Base-by-base conservation (phyloP, 805 yeast species). In the Wickerhamomyces ciferrii region DNA sequence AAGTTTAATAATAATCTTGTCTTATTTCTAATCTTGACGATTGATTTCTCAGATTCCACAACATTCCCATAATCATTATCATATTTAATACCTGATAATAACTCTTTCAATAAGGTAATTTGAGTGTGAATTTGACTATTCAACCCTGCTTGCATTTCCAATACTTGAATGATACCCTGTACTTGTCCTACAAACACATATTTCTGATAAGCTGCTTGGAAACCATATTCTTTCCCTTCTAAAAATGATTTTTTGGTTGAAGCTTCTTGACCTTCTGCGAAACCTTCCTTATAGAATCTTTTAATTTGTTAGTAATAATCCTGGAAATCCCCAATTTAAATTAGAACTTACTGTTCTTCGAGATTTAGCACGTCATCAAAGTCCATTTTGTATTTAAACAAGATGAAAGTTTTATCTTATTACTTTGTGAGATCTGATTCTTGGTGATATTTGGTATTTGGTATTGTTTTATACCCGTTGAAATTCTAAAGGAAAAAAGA, bases 191-290 rank as follows among this genome's bases (percentile, higher is more conserved):
- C 60, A 0, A 87, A 59, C 2, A 87, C 53, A 55, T 78, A 83
- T 48, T 87, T 66, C 62, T 85, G 94, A 55, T 80, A 84, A 0
- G 88, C 89, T 0, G 86, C 82, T 59, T 85, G 94, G 39, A 81
- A 72, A 0, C 98, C 98, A 53, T 81, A 83, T 58, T 87, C 89
- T 58, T 83, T 84, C 1, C 97, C 97, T 60, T 90, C 97, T 2
- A 71, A 52, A 43, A 66, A 71, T 42, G 89, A 90, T 39, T 80
- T 76, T 42, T 61, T 63, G 1, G 79, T 67, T 0, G 89, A 85
- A 43, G 77, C 84, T 5, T 67, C 63, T 36, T 75, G 75, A 1
- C 96, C 98, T 50, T 87, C 94, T 42, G 66, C 55, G 59, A 65
- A 85, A 1, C 97, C 97, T 49, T 79, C 79, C 6, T 75, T 62